Evolutionary conservation across 176 grass and related monocot species (phyloP).

Genomic region (Melocanna baccifera): DNA sequence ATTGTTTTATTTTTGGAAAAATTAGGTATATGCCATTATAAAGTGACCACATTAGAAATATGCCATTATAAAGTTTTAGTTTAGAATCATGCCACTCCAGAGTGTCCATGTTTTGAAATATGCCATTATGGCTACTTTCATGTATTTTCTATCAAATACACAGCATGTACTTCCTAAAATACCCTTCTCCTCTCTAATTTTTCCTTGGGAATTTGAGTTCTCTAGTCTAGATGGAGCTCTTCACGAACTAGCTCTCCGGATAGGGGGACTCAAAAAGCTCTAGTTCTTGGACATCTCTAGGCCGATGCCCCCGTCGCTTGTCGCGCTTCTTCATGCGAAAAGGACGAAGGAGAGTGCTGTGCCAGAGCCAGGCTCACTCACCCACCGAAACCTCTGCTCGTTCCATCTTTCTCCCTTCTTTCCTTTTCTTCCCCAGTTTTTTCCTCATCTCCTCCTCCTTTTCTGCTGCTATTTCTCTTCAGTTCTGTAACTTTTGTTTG

Average conservation of each 20-base stretch:
- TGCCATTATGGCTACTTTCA: too few species aligned
- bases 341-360: background rate
- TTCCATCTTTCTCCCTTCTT: background rate
- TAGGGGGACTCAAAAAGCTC: slow-evolving; percentile 53
- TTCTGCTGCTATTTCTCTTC: background rate
- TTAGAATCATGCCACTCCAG: too few species aligned
- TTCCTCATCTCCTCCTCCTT: background rate
- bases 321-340: slow-evolving; percentile 28
- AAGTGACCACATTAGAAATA: too few species aligned
- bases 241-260: slow-evolving; percentile 31
- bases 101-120: too few species aligned
- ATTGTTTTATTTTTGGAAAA: background rate
- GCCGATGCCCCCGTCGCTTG: too few species aligned
- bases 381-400: background rate
- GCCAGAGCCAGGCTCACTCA: background rate
- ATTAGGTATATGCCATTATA: too few species aligned
- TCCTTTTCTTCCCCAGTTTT: background rate
- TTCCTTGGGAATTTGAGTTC: slow-evolving; percentile 43
- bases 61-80: too few species aligned
- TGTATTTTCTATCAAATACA: too few species aligned
- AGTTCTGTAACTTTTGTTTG: background rate
- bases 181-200: too few species aligned
- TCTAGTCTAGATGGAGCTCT: too few species aligned
- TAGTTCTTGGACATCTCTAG: slow-evolving; percentile 51
- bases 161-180: too few species aligned